phyloP scores from a whole-genome alignment of 2,329 filamentous ascomycete species.

The Xylariaceae sp. region DNA sequence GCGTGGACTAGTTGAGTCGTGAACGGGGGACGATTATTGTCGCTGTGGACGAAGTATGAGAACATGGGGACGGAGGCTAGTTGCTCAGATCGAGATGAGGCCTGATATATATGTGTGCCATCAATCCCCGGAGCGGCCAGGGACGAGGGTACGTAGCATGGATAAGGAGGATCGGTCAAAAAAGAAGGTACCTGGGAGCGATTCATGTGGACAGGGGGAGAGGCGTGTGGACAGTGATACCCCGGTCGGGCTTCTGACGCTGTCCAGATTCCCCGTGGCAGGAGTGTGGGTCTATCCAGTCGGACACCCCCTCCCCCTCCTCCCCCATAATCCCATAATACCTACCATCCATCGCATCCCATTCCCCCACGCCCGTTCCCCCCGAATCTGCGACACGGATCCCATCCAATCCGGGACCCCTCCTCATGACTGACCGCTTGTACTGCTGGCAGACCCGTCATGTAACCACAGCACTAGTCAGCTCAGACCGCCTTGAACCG shows the following conservation, averaged over 20 bases:
- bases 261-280: conserved; percentile 22
- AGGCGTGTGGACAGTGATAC: conserved; percentile 2
- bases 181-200: conserved; percentile 17
- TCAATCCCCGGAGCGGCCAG: conserved; percentile 3
- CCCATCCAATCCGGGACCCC: conserved; percentile 19
- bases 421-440: conserved; percentile 31
- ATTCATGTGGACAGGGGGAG: conserved; percentile 19
- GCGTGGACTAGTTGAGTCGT: conserved; percentile 15
- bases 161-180: conserved; percentile 19
- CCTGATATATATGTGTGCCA: conserved; percentile 31
- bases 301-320: conserved; percentile 17
- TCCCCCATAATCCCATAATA: conserved; percentile 14
- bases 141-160: conserved; percentile 2
- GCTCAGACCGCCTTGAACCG: conserved; percentile 33
- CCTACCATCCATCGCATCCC: no score
- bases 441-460: conserved; percentile 26
- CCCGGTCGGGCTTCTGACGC: conserved; percentile 20
- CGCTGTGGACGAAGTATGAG: conserved; percentile 24
- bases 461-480: conserved; percentile 31
- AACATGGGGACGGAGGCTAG: conserved; percentile 25
- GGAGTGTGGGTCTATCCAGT: conserved; percentile 5
- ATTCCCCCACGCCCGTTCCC: conserved; percentile 22
- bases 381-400: conserved; percentile 5
- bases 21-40: conserved; percentile 15
- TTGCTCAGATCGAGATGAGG: conserved; percentile 27